Base-by-base conservation (phyloP, 2,329 filamentous ascomycete genomes). In the Aspergillus oerlinghausenensis region DNA sequence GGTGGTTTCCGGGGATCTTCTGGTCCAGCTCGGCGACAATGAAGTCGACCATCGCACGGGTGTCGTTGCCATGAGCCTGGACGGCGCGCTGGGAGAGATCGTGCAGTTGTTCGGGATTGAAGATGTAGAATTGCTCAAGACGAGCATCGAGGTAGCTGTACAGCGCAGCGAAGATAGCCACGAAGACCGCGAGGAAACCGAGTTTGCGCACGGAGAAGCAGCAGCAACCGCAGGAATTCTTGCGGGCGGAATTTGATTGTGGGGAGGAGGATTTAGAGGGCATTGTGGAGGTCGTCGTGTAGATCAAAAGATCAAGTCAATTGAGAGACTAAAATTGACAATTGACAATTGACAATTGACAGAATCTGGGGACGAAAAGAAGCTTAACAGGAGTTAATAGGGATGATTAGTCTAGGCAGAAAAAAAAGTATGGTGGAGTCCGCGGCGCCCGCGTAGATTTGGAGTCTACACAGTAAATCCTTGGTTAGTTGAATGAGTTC, bases 1-100 rank as follows among this genome's bases (percentile, higher is more conserved):
- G 69, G 73, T 90, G 65, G 28, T 70, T 68, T 17, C 68, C 62
- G 14, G 69, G 70, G 40, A 77, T 59, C 61, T 80, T 82, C 64
- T 77, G 76, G 64, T 79, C 78, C 55, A 95, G 80, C 75, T 90
- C 86, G 58, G 77, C 69, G 52, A 90, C 84, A 63, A 95, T 92
- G 75, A 83, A 86, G 62, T 80, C 70, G 58, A 91, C 88, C 9
- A 92, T 82, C 55, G 80, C 79, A 56, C 80, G 74, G 14, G 90
- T 95, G 77, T 93, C 83, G 72, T 92, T 89, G 64, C 89, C 89
- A 72, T 93, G 85, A 42, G 81, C 74, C 9, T 76, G 78, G 61
- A 95, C 83, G 32, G 84, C 88, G 60, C 84, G 82, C 73, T 83
- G 76, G 10, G 88, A 82, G 35, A 94, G 76, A 59, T 87, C 81